Base-by-base conservation (phyloP, 2,329 filamentous ascomycete species). In the Periglandula ipomoeae region DNA sequence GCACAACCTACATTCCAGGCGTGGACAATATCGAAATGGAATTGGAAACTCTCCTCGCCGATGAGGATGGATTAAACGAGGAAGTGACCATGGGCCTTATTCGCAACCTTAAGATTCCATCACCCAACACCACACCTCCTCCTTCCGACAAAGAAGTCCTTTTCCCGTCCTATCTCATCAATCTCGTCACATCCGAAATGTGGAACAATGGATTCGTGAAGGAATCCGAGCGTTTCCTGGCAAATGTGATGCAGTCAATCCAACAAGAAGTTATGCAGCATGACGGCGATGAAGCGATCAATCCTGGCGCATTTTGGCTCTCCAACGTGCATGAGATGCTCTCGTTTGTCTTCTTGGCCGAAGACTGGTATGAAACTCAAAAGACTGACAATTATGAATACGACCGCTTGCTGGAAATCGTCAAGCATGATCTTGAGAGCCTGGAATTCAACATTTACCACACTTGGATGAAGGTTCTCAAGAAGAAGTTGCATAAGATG, bases 191-290 rank as follows among this genome's bases (percentile, higher is more conserved):
- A 11, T 97, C 90, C 15, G 93, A 98, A 73, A 98, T 98, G 93
- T 98, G 93, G 93, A 98, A 98, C 74, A 98, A 98, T 61, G 93
- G 93, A 42, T 98, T 96, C 64, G 93, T 98, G 59, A 98, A 98
- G 74, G 93, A 98, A 70, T 97, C 93, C 4, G 93, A 98, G 70
- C 87, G 91, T 48, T 98, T 98, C 79, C 77, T 98, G 54, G 93
- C 93, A 62, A 98, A 97, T 61, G 93, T 98, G 55, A 98, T 98
- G 93, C 93, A 97, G 70, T 95, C 90, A 7, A 97, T 98, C 61
- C 93, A 98, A 67, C 90, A 97, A 66, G 93, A 98, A 66, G 93
- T 98, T 49, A 97, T 98, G 93, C 87, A 95, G 64, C 89, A 98
- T 65, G 91, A 98, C 58, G 90, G 90, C 40, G 93, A 98, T 51